Evolutionary conservation across 2,329 filamentous ascomycete genomes (phyloP), one percentile per base, ranked within the genome.

Genomic region (Aspergillus sp.): DNA sequence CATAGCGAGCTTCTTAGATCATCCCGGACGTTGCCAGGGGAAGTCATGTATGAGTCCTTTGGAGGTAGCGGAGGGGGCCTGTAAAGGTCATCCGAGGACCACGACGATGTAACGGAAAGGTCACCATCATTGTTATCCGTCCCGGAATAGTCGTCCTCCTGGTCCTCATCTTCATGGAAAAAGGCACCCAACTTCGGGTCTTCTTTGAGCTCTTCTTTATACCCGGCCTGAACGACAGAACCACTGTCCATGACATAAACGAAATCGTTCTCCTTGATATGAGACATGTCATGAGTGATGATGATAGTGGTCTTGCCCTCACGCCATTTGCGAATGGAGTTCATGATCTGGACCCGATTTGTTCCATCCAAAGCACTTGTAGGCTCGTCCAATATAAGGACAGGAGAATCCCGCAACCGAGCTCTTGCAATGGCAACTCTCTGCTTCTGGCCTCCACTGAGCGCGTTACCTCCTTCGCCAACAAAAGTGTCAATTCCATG

Each of bases 391-490:
- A 98, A 79, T 24, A 98, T 88, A 6, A 98, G 79, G 0, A 98
- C 83, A 0, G 90, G 85, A 0, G 92, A 86, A 68, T 97, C 84
- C 51, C 92, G 82, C 6, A 98, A 74, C 41, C 84, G 84, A 1
- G 92, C 90, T 62, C 93, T 82, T 1, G 93, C 92, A 35, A 98
- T 80, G 0, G 90, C 90, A 48, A 97, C 79, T 52, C 91, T 82
- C 72, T 97, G 93, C 58, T 82, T 87, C 73, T 98, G 91, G 0
- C 93, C 93, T 8, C 92, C 93, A 62, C 91, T 96, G 41, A 97
- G 77, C 3, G 84, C 81, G 35, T 83, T 84, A 0, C 89, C 90
- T n/a, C 86, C 85, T 0, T 80, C 73, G 1, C 90, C 91, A 6
- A 96, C 81, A 2, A 82, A 67, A 0, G 93, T 96, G 17, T 91